These are phyloP conservation scores for Potentilla sterilis DNA, from an alignment of 306 rosid species.

Conservation along the genomic window DNA sequence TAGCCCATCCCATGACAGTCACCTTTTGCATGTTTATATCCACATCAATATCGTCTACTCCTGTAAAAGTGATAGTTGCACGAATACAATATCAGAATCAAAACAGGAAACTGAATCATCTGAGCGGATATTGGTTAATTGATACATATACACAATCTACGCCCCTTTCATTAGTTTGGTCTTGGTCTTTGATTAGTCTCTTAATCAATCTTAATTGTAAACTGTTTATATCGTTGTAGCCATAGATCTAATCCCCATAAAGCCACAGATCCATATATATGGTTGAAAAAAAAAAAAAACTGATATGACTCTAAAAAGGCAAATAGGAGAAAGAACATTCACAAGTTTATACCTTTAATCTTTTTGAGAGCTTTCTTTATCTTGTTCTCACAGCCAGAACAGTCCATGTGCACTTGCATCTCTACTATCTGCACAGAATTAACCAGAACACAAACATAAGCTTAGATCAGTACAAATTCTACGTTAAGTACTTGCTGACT, in stretches of 20 bases:
- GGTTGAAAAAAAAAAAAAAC: not conserved
- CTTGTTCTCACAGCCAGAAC: conserved; percentile 63
- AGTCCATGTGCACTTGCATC: conserved; percentile 64
- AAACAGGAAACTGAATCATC: not conserved
- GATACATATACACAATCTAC: too few species aligned
- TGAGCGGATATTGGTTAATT: too few species aligned
- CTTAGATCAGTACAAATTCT: not conserved
- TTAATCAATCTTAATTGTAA: not conserved
- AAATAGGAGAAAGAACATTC: not conserved
- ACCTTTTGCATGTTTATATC: conserved; percentile 65
- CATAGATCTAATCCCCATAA: not conserved
- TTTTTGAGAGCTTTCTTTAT: conserved; percentile 57
- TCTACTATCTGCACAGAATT: conserved; percentile 47
- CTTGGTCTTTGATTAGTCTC: not conserved
- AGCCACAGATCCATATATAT: not conserved
- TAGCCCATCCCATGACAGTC: conserved; percentile 77
- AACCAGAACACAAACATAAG: not conserved
- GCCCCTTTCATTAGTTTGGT: too few species aligned
- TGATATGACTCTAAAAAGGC: not conserved
- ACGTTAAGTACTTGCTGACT: not conserved
- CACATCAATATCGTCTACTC: conserved; percentile 60
- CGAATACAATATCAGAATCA: not conserved
- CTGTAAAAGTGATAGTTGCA: conserved; percentile 22
- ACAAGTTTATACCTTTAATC: conserved; percentile 36
- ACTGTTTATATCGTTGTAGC: too few species aligned